phyloP scores from a whole-genome alignment of 2,329 filamentous ascomycete genomes.

The Epichloe typhina region DNA sequence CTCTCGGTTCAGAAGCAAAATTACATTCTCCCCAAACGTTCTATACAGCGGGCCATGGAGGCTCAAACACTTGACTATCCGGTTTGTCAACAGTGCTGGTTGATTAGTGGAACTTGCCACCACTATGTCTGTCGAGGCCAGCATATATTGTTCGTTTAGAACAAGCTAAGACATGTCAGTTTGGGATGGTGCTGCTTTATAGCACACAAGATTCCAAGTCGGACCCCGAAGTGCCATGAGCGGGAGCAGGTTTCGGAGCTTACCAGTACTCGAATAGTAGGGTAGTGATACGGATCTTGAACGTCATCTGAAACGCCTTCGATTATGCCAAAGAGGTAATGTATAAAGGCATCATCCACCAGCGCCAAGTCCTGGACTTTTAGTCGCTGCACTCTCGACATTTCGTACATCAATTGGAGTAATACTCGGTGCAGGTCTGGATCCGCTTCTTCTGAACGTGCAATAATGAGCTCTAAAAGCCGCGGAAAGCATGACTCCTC shows the following conservation, averaged over 20 bases:
- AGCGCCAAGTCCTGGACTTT: slow-evolving; percentile 62
- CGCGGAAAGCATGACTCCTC: slow-evolving; percentile 71
- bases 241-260: slow-evolving; percentile 18
- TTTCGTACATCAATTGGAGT: slow-evolving; percentile 87
- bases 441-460: slow-evolving; percentile 49
- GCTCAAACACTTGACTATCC: slow-evolving; percentile 83
- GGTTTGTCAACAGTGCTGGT: slow-evolving; percentile 60
- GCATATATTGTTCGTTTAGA: slow-evolving; percentile 97
- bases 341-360: slow-evolving; percentile 69
- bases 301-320: slow-evolving; percentile 78
- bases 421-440: slow-evolving; percentile 64
- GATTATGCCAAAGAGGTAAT: slow-evolving; percentile 74
- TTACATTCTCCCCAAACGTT: slow-evolving; percentile 96
- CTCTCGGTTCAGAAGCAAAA: slow-evolving; percentile 86
- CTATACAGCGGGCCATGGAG: slow-evolving; percentile 69
- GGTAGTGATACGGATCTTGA: slow-evolving; percentile 90
- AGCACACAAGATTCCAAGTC: neutral
- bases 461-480: slow-evolving; percentile 68
- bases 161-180: slow-evolving; percentile 51
- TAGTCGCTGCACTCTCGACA: slow-evolving; percentile 81
- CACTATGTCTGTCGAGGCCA: slow-evolving; percentile 46
- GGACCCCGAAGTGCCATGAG: neutral
- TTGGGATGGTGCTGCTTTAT: neutral
- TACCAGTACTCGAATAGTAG: slow-evolving; percentile 84
- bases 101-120: slow-evolving; percentile 23